phyloP scores from a whole-genome alignment of 192 early-diverging fungal species.

The Geranomyces michiganensis region DNA sequence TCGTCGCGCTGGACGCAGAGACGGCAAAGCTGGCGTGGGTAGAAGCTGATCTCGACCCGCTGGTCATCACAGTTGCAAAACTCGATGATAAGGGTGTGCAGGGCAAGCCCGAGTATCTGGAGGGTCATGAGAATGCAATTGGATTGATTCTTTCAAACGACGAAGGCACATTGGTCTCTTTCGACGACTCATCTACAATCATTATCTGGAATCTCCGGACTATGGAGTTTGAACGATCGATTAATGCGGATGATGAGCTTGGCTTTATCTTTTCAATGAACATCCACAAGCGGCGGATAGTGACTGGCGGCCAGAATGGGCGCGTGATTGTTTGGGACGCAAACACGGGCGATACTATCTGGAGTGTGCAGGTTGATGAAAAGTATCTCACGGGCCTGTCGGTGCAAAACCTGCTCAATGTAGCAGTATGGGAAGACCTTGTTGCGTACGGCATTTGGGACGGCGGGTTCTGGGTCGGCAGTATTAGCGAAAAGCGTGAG shows the following conservation, averaged over 20 bases:
- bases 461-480: constrained; percentile 28
- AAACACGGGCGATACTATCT: constrained; percentile 25
- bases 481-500: constrained; percentile 23
- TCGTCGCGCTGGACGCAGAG: constrained; percentile 36
- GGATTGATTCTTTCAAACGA: constrained; percentile 40
- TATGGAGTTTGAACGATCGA: constrained; percentile 33
- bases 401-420: constrained; percentile 38
- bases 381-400: constrained; percentile 25
- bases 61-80: constrained; percentile 2
- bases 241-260: constrained; percentile 33
- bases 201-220: constrained; percentile 37
- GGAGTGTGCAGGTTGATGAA: constrained; percentile 29
- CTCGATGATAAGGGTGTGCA: not conserved
- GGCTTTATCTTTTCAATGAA: constrained; percentile 47
- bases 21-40: constrained; percentile 17
- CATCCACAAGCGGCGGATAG: constrained; percentile 40
- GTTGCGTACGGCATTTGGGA: constrained; percentile 42
- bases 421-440: constrained; percentile 41
- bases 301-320: constrained; percentile 40
- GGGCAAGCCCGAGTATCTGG: not conserved
- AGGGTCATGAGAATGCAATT: constrained; percentile 31
- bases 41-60: constrained; percentile 8
- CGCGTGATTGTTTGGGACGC: constrained; percentile 40
- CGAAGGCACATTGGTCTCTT: constrained; percentile 38
- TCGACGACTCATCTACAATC: constrained; percentile 40